Conservation (phyloP, 352 stramenopile species). For the Pythium monospermum region DNA sequence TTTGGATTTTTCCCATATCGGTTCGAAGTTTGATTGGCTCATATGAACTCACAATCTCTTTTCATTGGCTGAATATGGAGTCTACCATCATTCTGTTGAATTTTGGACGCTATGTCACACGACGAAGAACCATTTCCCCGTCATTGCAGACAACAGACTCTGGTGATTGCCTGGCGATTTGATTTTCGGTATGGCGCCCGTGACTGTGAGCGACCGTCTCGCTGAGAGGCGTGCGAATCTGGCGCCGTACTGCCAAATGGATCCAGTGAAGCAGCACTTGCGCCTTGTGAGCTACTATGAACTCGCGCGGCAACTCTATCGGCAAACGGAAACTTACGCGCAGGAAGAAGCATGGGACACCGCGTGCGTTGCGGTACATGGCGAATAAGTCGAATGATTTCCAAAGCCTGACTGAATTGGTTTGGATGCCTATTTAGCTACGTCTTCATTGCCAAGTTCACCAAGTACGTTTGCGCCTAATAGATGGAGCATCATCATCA, state of each 20-base stretch:
- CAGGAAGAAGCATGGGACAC: constrained; percentile 59
- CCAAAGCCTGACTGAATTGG: no score
- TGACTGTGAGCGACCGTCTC: constrained; percentile 39
- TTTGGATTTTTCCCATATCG: not conserved
- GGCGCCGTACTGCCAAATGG: constrained; percentile 51
- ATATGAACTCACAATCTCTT: not conserved
- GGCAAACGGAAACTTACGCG: constrained; percentile 68
- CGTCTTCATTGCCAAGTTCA: constrained; percentile 75
- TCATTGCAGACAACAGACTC: no score
- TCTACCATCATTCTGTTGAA: constrained; percentile 15
- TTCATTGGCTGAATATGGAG: constrained; percentile 12
- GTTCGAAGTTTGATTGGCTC: constrained; percentile 8
- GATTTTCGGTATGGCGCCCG: not conserved
- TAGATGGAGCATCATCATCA: not conserved
- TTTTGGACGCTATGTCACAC: not conserved
- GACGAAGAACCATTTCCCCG: not conserved
- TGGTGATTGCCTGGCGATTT: no score
- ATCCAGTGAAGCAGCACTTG: constrained; percentile 61
- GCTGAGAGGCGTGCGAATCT: constrained; percentile 50
- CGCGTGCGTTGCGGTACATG: constrained; percentile 35
- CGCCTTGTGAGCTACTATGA: constrained; percentile 66
- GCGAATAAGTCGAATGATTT: no score
- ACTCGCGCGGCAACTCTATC: constrained; percentile 66
- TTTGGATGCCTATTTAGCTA: constrained; percentile 40
- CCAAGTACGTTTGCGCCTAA: constrained; percentile 42